Percentiles rank a stretch among this genome's conserved stretches.
Conservation (phyloP, 1,284 basidiomycete genomes). For the Rhodofomes roseus region DNA sequence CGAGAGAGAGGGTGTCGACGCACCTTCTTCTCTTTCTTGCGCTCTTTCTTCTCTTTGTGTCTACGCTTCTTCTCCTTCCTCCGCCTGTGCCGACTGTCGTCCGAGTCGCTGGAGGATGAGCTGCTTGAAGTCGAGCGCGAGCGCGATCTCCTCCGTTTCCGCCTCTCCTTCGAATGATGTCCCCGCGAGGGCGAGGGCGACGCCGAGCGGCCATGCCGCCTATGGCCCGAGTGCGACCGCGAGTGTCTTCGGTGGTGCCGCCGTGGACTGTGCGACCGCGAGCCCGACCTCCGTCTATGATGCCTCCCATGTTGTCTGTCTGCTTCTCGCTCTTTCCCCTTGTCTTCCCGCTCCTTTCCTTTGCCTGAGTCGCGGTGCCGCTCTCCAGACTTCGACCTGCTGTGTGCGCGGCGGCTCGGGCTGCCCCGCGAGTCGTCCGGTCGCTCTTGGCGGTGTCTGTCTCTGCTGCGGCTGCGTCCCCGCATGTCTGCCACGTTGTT, state of each 20-base stretch:
- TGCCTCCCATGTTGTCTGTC: slow-evolving; percentile 1
- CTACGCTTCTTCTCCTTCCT: slow-evolving; percentile 40
- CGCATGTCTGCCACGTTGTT: background rate
- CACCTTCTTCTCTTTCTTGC: slow-evolving; percentile 68
- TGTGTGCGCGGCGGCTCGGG: background rate
- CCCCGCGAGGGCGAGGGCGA: slow-evolving; percentile 19
- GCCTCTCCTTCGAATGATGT: slow-evolving; percentile 21
- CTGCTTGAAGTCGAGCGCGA: slow-evolving; percentile 30
- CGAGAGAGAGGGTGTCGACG: background rate
- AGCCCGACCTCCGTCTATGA: slow-evolving; percentile 4
- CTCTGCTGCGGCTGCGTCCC: slow-evolving; percentile 11
- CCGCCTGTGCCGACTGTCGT: slow-evolving; percentile 39
- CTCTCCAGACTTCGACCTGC: slow-evolving; percentile 7
- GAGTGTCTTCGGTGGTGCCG: slow-evolving; percentile 5
- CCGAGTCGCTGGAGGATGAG: slow-evolving; percentile 35
- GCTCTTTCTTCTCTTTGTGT: slow-evolving; percentile 55
- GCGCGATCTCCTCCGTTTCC: slow-evolving; percentile 33
- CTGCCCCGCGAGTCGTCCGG: slow-evolving; percentile 8
- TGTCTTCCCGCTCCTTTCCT: slow-evolving; percentile 12
- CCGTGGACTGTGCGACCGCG: slow-evolving; percentile 7
- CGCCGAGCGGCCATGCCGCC: slow-evolving; percentile 8
- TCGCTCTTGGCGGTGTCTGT: slow-evolving; percentile 2
- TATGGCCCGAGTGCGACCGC: slow-evolving; percentile 7
- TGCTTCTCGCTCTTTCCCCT: slow-evolving; percentile 4
- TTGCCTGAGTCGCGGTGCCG: background rate